Percentiles rank a stretch among this genome's conserved stretches.
phyloP scores from a whole-genome alignment of 2,329 filamentous ascomycete genomes.

The Penicillium freii region DNA sequence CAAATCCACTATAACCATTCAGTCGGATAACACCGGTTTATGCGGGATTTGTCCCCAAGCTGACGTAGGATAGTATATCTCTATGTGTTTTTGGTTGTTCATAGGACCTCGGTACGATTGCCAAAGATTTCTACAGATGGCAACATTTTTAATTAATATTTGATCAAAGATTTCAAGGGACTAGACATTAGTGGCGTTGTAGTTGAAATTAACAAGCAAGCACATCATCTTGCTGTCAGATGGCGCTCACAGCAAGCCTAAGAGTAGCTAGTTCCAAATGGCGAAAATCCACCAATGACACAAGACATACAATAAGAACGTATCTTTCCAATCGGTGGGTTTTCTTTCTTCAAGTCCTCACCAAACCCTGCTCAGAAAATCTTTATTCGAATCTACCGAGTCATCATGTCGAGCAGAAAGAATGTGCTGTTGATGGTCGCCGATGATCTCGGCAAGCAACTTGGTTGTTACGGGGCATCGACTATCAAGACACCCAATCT shows the following conservation, averaged over 20 bases:
- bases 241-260: not conserved
- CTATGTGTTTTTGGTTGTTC: not conserved
- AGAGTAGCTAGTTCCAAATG: not conserved
- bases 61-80: not conserved
- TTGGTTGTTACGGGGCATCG: constrained; percentile 37
- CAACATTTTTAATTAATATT: constrained; percentile 4
- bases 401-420: constrained; percentile 11
- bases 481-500: constrained; percentile 41
- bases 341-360: not conserved
- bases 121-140: not conserved
- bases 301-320: not conserved
- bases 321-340: not conserved
- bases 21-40: not conserved
- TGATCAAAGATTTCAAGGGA: not conserved
- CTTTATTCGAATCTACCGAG: not conserved
- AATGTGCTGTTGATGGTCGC: constrained; percentile 45
- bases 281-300: not conserved
- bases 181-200: not conserved
- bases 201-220: not conserved
- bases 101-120: not conserved
- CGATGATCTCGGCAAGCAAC: constrained; percentile 44
- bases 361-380: not conserved
- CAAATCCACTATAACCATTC: not conserved
- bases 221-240: constrained; percentile 1
- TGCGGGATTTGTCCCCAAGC: not conserved